Evolutionary conservation across 805 yeast species (phyloP).

Genomic region (Clavispora asparagi): DNA sequence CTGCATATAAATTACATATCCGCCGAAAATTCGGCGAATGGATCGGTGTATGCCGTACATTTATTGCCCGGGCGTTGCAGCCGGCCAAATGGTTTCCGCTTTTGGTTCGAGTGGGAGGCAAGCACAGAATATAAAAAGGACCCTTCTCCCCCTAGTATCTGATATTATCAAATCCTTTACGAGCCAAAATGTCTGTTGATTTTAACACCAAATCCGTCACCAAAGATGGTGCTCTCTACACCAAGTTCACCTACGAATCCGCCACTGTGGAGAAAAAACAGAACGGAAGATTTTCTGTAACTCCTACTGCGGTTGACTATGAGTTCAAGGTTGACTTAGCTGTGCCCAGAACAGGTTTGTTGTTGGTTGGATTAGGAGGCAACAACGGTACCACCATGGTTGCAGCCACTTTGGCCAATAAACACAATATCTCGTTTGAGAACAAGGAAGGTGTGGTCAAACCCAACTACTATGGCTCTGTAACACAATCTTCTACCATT

Average conservation of each 20-base stretch:
- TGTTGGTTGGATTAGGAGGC: slow-evolving; percentile 95
- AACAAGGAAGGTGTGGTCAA: slow-evolving; percentile 72
- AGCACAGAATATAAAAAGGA: not conserved
- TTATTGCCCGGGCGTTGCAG: not conserved
- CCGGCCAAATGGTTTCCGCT: not conserved
- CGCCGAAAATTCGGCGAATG: slow-evolving; percentile 19
- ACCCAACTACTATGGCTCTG: slow-evolving; percentile 89
- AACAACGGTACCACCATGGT: slow-evolving; percentile 92
- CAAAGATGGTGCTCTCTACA: slow-evolving; percentile 47
- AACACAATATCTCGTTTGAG: slow-evolving; percentile 68
- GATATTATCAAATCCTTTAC: not conserved
- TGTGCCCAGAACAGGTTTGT: slow-evolving; percentile 79
- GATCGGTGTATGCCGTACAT: slow-evolving; percentile 4
- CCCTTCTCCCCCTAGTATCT: not conserved
- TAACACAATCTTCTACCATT: slow-evolving; percentile 86
- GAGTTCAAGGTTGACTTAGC: slow-evolving; percentile 81
- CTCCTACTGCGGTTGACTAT: slow-evolving; percentile 67
- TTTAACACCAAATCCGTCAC: slow-evolving; percentile 38
- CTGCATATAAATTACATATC: slow-evolving; percentile 5
- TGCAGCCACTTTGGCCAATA: slow-evolving; percentile 82
- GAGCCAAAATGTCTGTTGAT: slow-evolving; percentile 12
- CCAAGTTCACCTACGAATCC: slow-evolving; percentile 69
- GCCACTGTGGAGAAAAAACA: slow-evolving; percentile 57
- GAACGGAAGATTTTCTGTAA: slow-evolving; percentile 54
- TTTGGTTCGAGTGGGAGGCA: not conserved